phyloP scores from a whole-genome alignment of 352 stramenopile species.

The Aphanomyces cochlioides region DNA sequence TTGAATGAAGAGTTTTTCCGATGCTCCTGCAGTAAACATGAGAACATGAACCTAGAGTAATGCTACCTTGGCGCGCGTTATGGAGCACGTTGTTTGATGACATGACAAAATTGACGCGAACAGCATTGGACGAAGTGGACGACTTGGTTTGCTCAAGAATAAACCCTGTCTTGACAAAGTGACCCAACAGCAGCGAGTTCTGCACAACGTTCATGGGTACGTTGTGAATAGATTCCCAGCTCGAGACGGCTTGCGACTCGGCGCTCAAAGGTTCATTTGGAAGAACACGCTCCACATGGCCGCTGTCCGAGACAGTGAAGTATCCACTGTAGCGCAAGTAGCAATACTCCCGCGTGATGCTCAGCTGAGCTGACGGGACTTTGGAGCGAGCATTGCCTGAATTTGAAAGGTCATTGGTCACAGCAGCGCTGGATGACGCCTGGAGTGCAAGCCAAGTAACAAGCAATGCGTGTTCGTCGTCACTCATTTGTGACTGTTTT shows the following conservation, averaged over 20 bases:
- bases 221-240: constrained; percentile 21
- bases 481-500: background rate
- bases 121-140: constrained; percentile 20
- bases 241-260: constrained; percentile 16
- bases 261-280: constrained; percentile 11
- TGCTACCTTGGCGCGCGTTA: background rate
- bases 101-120: constrained; percentile 25
- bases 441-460: constrained; percentile 24
- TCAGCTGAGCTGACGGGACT: background rate
- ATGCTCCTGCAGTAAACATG: background rate
- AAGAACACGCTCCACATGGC: constrained; percentile 10
- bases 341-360: constrained; percentile 26
- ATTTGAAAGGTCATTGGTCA: constrained; percentile 5
- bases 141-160: constrained; percentile 22
- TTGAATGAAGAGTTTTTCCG: constrained; percentile 22
- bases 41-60: background rate
- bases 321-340: constrained; percentile 28
- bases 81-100: background rate
- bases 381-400: background rate
- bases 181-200: constrained; percentile 1
- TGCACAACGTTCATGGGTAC: background rate
- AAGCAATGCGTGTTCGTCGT: constrained; percentile 27
- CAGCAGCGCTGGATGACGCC: constrained; percentile 2
- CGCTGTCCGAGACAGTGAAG: constrained; percentile 3
- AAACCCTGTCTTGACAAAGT: constrained; percentile 20